phyloP scores from a whole-genome alignment of 306 rosid genomes.

The Cucurbita maxima region DNA sequence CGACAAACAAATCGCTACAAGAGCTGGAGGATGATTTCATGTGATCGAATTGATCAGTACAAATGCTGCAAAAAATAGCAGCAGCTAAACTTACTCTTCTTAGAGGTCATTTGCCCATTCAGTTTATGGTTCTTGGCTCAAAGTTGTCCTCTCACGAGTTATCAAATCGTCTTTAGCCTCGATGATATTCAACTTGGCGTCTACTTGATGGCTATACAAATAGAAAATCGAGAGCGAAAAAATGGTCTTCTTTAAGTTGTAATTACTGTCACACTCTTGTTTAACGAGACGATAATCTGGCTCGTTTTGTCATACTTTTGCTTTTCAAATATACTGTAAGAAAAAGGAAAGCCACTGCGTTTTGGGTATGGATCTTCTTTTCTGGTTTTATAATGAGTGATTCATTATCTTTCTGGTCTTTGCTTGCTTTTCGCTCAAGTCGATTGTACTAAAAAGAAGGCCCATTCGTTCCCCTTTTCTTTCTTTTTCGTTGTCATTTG shows the following conservation, averaged over 20 bases:
- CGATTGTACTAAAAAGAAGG: not conserved
- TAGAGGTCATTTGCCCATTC: not conserved
- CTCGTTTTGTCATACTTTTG: not conserved
- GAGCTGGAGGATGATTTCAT: conserved; percentile 95
- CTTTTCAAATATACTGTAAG: not conserved
- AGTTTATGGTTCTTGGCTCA: not conserved
- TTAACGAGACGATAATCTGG: not conserved
- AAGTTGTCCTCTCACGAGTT: not conserved
- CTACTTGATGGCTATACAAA: not conserved
- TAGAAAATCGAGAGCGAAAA: not conserved
- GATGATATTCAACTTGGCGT: not conserved
- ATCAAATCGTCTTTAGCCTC: not conserved
- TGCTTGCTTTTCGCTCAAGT: not conserved
- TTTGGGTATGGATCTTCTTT: not conserved
- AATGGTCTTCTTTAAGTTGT: not conserved
- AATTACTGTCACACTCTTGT: conserved; percentile 3
- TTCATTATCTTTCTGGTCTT: not conserved
- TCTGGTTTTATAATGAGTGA: not conserved
- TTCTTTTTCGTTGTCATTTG: not conserved
- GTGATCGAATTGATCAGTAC: conserved; percentile 21
- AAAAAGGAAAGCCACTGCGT: not conserved
- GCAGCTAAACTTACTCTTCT: not conserved
- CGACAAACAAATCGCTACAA: conserved; percentile 73
- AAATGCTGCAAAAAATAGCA: not conserved
- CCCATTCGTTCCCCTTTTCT: not conserved